Evolutionary conservation across 495 filamentous ascomycete species (phyloP).

Genomic region (Sabuloglossum arenarium): DNA sequence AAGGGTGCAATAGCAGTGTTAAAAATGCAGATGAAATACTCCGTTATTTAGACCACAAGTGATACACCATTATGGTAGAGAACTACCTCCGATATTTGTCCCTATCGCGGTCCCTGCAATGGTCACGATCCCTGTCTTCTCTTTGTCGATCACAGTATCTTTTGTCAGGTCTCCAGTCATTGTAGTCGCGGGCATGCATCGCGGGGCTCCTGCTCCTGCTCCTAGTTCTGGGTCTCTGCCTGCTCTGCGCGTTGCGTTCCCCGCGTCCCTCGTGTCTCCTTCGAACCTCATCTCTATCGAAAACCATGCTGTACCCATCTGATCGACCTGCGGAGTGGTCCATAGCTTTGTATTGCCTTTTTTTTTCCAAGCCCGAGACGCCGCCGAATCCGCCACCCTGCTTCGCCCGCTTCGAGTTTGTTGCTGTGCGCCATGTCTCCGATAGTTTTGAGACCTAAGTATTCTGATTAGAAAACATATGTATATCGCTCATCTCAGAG

Average conservation of each 20-base stretch:
- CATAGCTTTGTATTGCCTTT: slow-evolving; percentile 67
- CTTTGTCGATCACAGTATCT: not conserved
- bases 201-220: slow-evolving; percentile 33
- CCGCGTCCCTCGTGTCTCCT: slow-evolving; percentile 9
- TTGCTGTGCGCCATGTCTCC: slow-evolving; percentile 74
- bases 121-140: not conserved
- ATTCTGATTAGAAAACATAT: slow-evolving; percentile 12
- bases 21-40: too few relatives aligned
- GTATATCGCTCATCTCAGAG: not conserved
- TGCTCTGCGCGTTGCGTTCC: slow-evolving; percentile 5
- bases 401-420: slow-evolving; percentile 59
- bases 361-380: slow-evolving; percentile 66
- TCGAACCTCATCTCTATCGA: slow-evolving; percentile 49
- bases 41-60: too few relatives aligned
- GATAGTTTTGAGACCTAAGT: slow-evolving; percentile 54
- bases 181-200: slow-evolving; percentile 3
- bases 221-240: slow-evolving; percentile 12
- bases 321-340: slow-evolving; percentile 24
- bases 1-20: too few relatives aligned
- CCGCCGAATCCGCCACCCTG: slow-evolving; percentile 76
- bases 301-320: slow-evolving; percentile 56
- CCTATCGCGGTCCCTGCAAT: slow-evolving; percentile 2
- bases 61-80: not conserved
- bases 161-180: slow-evolving; percentile 1
- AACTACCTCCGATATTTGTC: not conserved